Evolutionary conservation across 192 early-diverging fungal genomes (phyloP), one percentile per base, ranked within the genome.

Genomic region (Rhizoclosmatium sp.): DNA sequence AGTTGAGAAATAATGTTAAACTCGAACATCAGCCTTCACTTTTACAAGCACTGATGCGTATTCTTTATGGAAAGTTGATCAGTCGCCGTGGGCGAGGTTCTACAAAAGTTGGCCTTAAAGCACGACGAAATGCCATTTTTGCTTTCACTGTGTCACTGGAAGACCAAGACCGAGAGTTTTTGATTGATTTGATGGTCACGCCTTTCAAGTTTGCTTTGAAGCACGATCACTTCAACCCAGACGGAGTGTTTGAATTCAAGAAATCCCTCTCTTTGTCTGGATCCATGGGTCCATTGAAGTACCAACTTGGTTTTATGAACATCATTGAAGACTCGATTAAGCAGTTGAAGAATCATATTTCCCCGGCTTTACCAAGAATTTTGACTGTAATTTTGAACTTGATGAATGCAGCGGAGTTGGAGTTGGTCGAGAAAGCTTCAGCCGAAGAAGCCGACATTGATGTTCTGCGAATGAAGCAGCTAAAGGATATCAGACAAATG

Each of bases 21-120:
- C 76, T 84, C 3, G 81, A 87, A 51, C 91, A 97, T 80, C 91
- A 93, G 46, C 85, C 86, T 19, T 88, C 89, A 21, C 72, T 96
- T 16, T 89, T 97, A 86, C 89, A 92, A 2, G 82, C 96, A 23
- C 78, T 97, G 4, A 85, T 93, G 66, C 92, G 96, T 21, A 78
- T 99, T 23, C 86, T 99, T 9, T 97, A 95, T 77, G 98, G 98
- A 21, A 96, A 96, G 80, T 87, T 96, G 71, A 91, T 97, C 67
- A 88, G 87, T 64, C 87, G 93, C 59, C 87, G 83, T n/a, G 94
- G 94, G 40, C 95, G 94, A 81, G 75, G 85, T 3, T 90, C 93
- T 42, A 67, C 91, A 44, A 93, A 93, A 70, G 85, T 88, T 58
- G 93, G 88, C 48, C 90, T 92, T 78, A 82, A 85, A 44, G 87